phyloP scores from a whole-genome alignment of 73 alveolate species.

The Strombidium stylifer region DNA sequence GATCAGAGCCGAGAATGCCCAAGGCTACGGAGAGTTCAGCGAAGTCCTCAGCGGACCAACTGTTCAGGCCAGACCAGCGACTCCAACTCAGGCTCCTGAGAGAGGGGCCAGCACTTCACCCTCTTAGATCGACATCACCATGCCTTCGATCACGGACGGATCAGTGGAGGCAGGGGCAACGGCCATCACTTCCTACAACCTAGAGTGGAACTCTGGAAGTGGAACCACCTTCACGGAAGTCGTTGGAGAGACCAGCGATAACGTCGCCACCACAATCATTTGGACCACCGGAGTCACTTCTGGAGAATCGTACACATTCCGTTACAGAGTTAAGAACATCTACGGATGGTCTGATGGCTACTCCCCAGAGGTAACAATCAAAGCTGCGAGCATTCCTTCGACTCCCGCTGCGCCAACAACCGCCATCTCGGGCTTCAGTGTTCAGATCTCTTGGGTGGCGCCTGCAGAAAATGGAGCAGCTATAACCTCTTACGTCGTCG shows the following conservation, averaged over 20 bases:
- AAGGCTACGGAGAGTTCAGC: constrained; percentile 19
- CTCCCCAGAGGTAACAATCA: constrained; percentile 15
- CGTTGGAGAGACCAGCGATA: constrained; percentile 8
- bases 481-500: constrained; percentile 22
- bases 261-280: background rate
- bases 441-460: constrained; percentile 17
- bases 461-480: constrained; percentile 36
- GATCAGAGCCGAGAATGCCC: constrained; percentile 24
- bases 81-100: constrained; percentile 47
- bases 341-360: constrained; percentile 37
- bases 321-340: constrained; percentile 32
- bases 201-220: constrained; percentile 16
- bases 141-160: constrained; percentile 16
- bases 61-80: constrained; percentile 35
- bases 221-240: constrained; percentile 24
- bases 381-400: constrained; percentile 1
- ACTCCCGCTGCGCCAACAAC: background rate
- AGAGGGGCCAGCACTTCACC: no score
- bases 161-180: constrained; percentile 41
- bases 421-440: no score
- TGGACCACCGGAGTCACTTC: background rate
- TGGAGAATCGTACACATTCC: constrained; percentile 28
- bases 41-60: constrained; percentile 20
- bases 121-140: constrained; percentile 1
- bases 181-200: constrained; percentile 29